Conservation (phyloP, 2,329 filamentous ascomycete species). For the Neurospora sp. region DNA sequence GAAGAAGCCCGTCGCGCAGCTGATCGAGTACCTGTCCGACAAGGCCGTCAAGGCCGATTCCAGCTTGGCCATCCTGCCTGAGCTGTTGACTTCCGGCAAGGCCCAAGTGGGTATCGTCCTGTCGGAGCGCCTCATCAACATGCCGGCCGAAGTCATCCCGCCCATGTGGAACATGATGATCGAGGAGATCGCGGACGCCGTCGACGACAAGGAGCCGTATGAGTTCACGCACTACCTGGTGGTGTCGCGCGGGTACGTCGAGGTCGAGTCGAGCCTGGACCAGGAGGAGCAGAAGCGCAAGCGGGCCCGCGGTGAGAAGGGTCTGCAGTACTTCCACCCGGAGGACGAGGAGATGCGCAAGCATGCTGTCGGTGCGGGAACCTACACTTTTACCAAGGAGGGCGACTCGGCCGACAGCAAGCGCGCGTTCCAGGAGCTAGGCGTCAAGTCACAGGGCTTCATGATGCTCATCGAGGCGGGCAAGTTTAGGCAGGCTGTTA, state of each 20-base stretch:
- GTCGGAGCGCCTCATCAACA: constrained; percentile 92
- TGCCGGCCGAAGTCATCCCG: constrained; percentile 85
- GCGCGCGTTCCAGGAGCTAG: constrained; percentile 87
- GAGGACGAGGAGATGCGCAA: constrained; percentile 86
- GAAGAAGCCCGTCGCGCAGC: constrained; percentile 59
- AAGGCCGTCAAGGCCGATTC: constrained; percentile 36
- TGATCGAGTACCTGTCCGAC: constrained; percentile 61
- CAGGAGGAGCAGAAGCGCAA: constrained; percentile 59
- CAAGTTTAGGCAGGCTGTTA: constrained; percentile 67
- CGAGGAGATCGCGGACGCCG: constrained; percentile 80
- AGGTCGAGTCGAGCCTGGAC: constrained; percentile 74
- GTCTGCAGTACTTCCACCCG: constrained; percentile 84
- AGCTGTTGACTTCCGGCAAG: constrained; percentile 46
- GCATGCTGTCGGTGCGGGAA: constrained; percentile 59
- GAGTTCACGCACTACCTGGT: constrained; percentile 89
- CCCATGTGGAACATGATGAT: constrained; percentile 92
- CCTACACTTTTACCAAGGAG: constrained; percentile 71
- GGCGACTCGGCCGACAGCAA: constrained; percentile 84
- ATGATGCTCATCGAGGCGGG: constrained; percentile 76
- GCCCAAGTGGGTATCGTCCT: constrained; percentile 70
- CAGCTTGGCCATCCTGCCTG: constrained; percentile 41
- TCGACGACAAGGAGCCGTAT: constrained; percentile 87
- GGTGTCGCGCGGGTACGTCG: constrained; percentile 83
- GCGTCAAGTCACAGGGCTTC: constrained; percentile 74
- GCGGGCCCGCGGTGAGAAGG: constrained; percentile 45